Conservation (phyloP, 1,284 basidiomycete genomes). For the Golubevia sp. region DNA sequence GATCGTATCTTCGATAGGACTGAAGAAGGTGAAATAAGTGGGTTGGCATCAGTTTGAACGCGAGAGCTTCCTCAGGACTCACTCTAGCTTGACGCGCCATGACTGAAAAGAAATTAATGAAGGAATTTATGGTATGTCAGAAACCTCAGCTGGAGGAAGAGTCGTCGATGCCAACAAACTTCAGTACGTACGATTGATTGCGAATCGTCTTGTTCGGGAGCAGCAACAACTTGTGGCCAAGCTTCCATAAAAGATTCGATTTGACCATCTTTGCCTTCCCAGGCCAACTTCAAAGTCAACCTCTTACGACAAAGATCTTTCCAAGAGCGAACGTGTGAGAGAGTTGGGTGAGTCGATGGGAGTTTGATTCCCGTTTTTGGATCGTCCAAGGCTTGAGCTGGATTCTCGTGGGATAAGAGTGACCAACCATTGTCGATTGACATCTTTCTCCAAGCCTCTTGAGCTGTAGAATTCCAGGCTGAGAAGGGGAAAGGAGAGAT, state of each 20-base stretch:
- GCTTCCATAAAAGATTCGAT: too few relatives aligned
- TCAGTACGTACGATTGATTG: too few relatives aligned
- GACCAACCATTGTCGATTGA: not conserved
- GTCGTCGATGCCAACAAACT: too few relatives aligned
- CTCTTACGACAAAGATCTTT: not conserved
- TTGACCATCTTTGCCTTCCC: not conserved
- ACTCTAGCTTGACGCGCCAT: constrained; percentile 48
- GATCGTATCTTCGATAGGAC: constrained; percentile 28
- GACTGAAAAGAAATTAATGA: too few relatives aligned
- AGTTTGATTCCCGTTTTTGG: not conserved
- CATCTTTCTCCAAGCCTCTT: not conserved
- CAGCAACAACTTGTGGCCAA: too few relatives aligned
- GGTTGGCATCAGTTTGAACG: not conserved
- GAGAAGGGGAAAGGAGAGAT: not conserved
- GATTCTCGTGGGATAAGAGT: not conserved
- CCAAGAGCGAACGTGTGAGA: not conserved
- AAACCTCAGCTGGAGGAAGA: too few relatives aligned
- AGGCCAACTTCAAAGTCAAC: not conserved
- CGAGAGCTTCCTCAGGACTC: not conserved
- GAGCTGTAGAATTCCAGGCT: not conserved
- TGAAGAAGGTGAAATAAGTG: not conserved
- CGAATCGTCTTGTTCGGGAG: too few relatives aligned
- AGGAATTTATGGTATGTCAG: too few relatives aligned
- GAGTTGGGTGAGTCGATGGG: not conserved
- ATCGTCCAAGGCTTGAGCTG: not conserved